Percentiles rank a stretch among this genome's conserved stretches.
Evolutionary conservation across 2,329 filamentous ascomycete species (phyloP).

Genomic region (Aspergillus alliaceus): DNA sequence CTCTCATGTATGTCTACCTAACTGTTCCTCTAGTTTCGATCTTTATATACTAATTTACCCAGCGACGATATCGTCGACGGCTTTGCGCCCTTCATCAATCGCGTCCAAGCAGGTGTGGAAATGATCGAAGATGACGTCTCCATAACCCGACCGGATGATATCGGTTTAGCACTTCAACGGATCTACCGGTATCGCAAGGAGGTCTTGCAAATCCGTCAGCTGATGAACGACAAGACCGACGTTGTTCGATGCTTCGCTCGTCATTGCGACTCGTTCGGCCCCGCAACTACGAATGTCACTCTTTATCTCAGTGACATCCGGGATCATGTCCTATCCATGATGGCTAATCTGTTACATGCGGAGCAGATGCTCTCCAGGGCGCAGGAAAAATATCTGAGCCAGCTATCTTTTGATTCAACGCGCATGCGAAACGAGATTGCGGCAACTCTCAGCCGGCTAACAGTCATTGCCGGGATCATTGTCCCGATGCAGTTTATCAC

Average conservation of each 20-base stretch:
- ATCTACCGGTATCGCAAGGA: constrained; percentile 89
- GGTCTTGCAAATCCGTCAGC: constrained; percentile 82
- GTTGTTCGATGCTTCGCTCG: constrained; percentile 94
- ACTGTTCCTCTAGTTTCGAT: not conserved
- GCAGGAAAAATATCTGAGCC: constrained; percentile 90
- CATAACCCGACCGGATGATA: constrained; percentile 82
- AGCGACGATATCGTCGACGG: constrained; percentile 93
- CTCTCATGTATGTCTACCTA: constrained; percentile 70
- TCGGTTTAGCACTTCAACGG: constrained; percentile 74
- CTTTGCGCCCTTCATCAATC: constrained; percentile 81
- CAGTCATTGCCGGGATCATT: constrained; percentile 82
- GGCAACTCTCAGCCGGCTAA: constrained; percentile 84
- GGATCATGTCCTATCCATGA: constrained; percentile 97
- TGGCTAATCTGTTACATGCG: constrained; percentile 86
- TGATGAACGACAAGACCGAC: constrained; percentile 91
- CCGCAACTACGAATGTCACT: constrained; percentile 87
- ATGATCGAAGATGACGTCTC: constrained; percentile 91
- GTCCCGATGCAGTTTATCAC: constrained; percentile 89
- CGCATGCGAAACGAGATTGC: constrained; percentile 82
- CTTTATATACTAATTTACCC: not conserved
- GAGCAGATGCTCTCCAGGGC: constrained; percentile 92
- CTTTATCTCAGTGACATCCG: constrained; percentile 94
- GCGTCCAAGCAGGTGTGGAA: constrained; percentile 81
- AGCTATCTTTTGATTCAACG: constrained; percentile 85
- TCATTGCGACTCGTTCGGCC: constrained; percentile 89